Percentiles rank a stretch among this genome's conserved stretches.
These are phyloP conservation scores for Aureobasidium sp. DNA, from an alignment of 2,329 filamentous ascomycete species.

Conservation along the genomic window DNA sequence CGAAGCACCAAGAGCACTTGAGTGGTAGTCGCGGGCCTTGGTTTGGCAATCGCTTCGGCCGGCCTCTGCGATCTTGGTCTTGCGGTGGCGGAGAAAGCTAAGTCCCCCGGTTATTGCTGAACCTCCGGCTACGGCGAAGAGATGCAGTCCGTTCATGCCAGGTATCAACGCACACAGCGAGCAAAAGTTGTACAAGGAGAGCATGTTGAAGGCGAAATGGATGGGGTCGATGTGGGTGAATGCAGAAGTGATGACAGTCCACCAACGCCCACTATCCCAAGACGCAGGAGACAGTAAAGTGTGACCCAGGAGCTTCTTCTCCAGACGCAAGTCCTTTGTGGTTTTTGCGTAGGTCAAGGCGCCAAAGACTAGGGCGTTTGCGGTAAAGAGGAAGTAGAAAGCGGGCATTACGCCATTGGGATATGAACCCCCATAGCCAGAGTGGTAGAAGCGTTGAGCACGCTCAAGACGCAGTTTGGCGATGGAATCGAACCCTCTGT, in stretches of 20 bases:
- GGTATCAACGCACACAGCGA: conserved; percentile 28
- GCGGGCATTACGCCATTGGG: conserved; percentile 18
- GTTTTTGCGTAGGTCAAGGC: conserved; percentile 30
- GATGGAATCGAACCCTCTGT: background rate
- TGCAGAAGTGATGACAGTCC: conserved; percentile 33
- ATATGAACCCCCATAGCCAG: background rate
- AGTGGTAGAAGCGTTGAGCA: background rate
- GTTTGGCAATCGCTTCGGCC: background rate
- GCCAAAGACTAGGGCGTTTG: conserved; percentile 36
- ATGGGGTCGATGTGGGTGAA: conserved; percentile 33
- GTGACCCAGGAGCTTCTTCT: conserved; percentile 23
- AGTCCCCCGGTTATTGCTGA: conserved; percentile 23
- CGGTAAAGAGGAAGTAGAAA: conserved; percentile 33
- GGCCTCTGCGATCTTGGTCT: background rate
- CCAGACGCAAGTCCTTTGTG: conserved; percentile 21
- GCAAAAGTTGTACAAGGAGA: conserved; percentile 35
- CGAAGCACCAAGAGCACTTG: conserved; percentile 32
- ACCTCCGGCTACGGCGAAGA: conserved; percentile 24
- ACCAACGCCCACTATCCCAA: conserved; percentile 29
- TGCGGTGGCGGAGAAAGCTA: conserved; percentile 22
- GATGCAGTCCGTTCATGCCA: conserved; percentile 23
- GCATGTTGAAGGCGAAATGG: conserved; percentile 39
- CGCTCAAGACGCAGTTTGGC: background rate
- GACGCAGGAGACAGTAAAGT: conserved; percentile 29
- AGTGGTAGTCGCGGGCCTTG: background rate